Conservation (phyloP, 2,329 filamentous ascomycete species). For the Apiospora rasikravindrae region DNA sequence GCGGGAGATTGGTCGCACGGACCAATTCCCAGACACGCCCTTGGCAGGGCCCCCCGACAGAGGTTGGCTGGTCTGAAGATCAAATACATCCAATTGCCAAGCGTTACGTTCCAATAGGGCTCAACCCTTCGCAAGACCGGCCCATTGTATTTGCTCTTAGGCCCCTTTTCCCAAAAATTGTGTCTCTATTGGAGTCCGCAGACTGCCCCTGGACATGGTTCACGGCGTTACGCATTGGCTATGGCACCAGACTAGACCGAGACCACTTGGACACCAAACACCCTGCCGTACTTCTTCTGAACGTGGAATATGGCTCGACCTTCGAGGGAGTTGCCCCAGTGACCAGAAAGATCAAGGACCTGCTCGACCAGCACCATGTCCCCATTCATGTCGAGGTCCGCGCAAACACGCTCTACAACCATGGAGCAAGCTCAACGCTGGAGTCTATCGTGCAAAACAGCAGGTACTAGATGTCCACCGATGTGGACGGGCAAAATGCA, state of each 20-base stretch:
- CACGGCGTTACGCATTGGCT: background rate
- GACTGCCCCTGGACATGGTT: background rate
- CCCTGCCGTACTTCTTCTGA: background rate
- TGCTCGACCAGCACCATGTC: background rate
- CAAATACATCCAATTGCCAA: background rate
- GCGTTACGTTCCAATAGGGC: background rate
- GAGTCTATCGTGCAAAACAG: background rate
- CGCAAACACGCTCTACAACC: background rate
- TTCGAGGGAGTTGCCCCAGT: background rate
- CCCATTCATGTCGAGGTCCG: background rate
- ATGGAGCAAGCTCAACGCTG: background rate
- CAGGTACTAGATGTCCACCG: background rate
- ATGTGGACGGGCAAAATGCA: background rate
- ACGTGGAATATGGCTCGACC: background rate
- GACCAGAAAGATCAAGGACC: background rate
- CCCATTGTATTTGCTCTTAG: background rate
- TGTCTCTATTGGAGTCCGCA: background rate
- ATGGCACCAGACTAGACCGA: background rate
- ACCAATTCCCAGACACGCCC: background rate
- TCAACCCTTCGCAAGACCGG: background rate
- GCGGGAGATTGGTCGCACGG: background rate
- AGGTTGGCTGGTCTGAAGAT: background rate
- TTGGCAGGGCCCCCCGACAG: background rate
- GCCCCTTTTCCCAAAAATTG: background rate
- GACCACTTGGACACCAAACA: background rate